Evolutionary conservation across 257 asterid genomes (phyloP).

Genomic region (Forsythia suspensa): DNA sequence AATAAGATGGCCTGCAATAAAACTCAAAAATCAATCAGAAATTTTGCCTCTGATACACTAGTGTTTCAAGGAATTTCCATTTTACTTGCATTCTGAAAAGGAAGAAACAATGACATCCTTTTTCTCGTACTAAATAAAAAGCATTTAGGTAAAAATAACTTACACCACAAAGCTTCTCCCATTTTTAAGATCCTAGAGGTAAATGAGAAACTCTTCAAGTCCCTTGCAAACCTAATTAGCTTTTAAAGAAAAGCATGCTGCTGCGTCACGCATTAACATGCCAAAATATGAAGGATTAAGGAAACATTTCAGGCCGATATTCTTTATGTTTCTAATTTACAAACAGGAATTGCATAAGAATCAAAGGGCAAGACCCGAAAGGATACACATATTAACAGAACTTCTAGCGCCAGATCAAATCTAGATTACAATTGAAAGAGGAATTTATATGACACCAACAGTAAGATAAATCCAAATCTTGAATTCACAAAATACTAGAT

Average conservation of each 20-base stretch:
- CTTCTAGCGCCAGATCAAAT: not conserved
- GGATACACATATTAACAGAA: not conserved
- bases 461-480: not conserved
- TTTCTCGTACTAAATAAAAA: not conserved
- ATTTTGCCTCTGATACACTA: not conserved
- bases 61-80: not conserved
- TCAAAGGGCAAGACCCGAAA: not conserved
- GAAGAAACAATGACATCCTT: not conserved
- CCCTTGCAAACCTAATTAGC: not conserved
- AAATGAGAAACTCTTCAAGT: not conserved
- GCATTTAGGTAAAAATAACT: not conserved
- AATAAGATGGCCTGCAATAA: not conserved
- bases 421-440: not conserved
- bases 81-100: not conserved
- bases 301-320: not conserved
- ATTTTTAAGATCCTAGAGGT: not conserved
- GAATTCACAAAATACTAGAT: slow-evolving; percentile 2
- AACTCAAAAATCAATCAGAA: not conserved
- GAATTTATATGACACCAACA: not conserved
- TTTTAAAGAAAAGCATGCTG: not conserved
- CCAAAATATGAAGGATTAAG: not conserved
- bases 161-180: not conserved
- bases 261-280: not conserved
- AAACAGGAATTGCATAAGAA: not conserved
- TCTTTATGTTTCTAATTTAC: not conserved